Conservation (phyloP, 768 basidiomycete species). For the Mycena venus region DNA sequence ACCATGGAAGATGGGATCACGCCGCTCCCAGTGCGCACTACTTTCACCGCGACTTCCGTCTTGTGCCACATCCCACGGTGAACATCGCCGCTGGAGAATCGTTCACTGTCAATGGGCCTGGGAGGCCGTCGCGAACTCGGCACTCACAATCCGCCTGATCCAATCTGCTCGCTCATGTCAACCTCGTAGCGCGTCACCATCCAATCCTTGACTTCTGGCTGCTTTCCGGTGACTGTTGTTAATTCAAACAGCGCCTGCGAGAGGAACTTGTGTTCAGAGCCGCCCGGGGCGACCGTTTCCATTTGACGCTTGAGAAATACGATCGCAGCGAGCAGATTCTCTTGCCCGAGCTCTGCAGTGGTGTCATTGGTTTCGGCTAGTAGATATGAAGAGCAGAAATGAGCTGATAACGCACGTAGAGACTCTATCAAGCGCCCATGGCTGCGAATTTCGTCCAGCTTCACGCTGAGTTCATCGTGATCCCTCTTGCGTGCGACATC, state of each 20-base stretch:
- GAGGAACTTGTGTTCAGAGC: neutral
- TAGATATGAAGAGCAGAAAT: no score
- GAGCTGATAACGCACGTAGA: no score
- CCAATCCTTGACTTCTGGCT: conserved; percentile 18
- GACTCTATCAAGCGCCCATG: no score
- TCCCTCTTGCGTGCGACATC: no score
- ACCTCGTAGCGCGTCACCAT: conserved; percentile 43
- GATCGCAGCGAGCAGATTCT: no score
- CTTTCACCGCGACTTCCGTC: conserved; percentile 30
- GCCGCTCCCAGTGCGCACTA: conserved; percentile 11
- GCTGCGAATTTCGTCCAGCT: no score
- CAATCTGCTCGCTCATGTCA: conserved; percentile 58
- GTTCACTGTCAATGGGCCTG: neutral
- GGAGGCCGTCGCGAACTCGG: no score
- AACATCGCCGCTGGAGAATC: conserved; percentile 22
- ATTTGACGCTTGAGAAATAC: no score
- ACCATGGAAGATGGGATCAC: neutral
- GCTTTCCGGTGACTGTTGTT: neutral
- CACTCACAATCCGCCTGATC: conserved; percentile 36
- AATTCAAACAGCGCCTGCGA: neutral
- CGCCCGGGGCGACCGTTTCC: no score
- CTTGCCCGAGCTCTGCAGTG: no score
- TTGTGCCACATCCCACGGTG: conserved; percentile 28
- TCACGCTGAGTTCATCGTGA: no score
- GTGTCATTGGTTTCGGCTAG: no score